Percentiles rank a stretch among this genome's conserved stretches.
Conservation (phyloP, 371 early-diverging fungal species). For the Rhizopus stolonifer region DNA sequence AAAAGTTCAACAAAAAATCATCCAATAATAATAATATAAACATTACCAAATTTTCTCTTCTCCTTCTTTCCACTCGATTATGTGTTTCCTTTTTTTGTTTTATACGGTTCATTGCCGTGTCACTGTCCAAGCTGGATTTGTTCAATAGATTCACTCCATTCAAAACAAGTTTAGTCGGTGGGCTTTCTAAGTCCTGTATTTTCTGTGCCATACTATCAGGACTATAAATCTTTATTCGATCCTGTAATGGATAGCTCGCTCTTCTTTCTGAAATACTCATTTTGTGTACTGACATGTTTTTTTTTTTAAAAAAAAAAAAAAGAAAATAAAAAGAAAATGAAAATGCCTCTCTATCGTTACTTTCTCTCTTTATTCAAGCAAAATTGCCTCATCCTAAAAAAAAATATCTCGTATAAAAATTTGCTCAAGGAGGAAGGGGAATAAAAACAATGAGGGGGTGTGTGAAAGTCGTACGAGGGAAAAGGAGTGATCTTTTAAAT, state of each 20-base stretch:
- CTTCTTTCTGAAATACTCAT: slow-evolving; percentile 24
- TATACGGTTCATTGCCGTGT: slow-evolving; percentile 55
- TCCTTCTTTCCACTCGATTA: slow-evolving; percentile 57
- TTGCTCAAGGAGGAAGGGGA: too few relatives aligned
- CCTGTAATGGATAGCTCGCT: slow-evolving; percentile 29
- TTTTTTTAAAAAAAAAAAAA: neutral
- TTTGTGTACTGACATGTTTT: neutral
- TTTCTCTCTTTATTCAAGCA: neutral
- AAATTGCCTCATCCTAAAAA: slow-evolving; percentile 1
- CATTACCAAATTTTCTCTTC: slow-evolving; percentile 41
- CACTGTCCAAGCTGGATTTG: slow-evolving; percentile 52
- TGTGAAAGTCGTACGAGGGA: too few relatives aligned
- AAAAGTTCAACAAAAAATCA: too few relatives aligned
- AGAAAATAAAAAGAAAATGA: neutral
- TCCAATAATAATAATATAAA: neutral
- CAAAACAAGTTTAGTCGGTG: slow-evolving; percentile 22
- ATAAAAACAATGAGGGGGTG: too few relatives aligned
- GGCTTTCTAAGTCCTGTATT: slow-evolving; percentile 16
- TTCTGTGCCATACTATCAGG: slow-evolving; percentile 28
- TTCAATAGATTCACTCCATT: slow-evolving; percentile 56
- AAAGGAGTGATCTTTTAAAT: too few relatives aligned
- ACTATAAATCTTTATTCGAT: slow-evolving; percentile 24
- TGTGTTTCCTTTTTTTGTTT: slow-evolving; percentile 57
- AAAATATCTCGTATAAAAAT: too few relatives aligned
- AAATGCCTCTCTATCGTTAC: too few relatives aligned